phyloP scores from a whole-genome alignment of 331 rosid species.

The Prunus yedoensis region DNA sequence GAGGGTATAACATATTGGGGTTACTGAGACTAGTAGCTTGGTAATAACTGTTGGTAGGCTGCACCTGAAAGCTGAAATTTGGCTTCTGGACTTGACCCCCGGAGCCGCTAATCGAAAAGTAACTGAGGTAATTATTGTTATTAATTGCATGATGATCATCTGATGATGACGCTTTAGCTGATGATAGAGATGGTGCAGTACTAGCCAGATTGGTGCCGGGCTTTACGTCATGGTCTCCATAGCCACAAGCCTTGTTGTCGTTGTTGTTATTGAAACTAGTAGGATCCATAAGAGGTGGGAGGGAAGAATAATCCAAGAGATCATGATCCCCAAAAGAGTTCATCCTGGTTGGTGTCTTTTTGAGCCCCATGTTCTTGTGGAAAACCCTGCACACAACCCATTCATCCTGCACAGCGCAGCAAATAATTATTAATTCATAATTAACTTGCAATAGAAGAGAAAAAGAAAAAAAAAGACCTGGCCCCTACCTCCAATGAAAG shows the following conservation, averaged over 20 bases:
- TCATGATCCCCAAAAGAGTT: conserved; percentile 53
- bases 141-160: not conserved
- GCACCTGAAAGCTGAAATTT: not conserved
- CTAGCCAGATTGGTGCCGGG: not conserved
- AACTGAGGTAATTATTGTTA: not conserved
- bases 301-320: conserved; percentile 50
- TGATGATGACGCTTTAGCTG: not conserved
- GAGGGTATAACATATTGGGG: conserved; percentile 10
- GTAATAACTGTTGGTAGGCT: not conserved
- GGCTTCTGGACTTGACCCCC: not conserved
- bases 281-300: conserved; percentile 85
- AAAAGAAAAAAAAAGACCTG: not conserved
- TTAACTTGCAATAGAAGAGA: conserved; percentile 11
- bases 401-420: conserved; percentile 54
- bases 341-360: conserved; percentile 40
- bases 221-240: not conserved
- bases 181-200: not conserved
- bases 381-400: conserved; percentile 85
- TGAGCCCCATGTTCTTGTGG: conserved; percentile 68
- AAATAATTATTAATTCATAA: not conserved
- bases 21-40: not conserved
- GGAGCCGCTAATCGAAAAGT: not conserved
- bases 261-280: not conserved
- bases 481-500: conserved; percentile 36
- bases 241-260: not conserved